A percentile compares a stretch with the other conserved stretches of the same genome.
Evolutionary conservation across 2,329 filamentous ascomycete species (phyloP).

Genomic region (Clonostachys rosea): DNA sequence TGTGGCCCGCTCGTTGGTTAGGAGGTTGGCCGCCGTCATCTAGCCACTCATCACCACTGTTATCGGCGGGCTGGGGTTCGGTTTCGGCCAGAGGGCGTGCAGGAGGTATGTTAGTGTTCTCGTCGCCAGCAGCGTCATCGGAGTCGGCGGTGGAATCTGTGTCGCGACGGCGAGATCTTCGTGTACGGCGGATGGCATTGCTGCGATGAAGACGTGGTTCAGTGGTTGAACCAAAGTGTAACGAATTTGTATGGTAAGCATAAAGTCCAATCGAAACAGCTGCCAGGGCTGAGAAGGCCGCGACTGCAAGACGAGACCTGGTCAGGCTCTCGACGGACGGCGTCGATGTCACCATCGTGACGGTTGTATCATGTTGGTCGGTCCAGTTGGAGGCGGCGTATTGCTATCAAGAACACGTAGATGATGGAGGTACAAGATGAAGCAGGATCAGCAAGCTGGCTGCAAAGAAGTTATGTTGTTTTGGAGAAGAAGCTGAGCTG

Average conservation of each 20-base stretch:
- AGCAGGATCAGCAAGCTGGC: no score
- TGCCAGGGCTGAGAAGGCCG: conserved; percentile 49
- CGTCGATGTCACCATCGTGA: conserved; percentile 42
- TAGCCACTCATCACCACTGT: conserved; percentile 49
- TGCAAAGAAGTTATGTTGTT: background rate
- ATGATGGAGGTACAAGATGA: no score
- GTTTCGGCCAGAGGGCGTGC: background rate
- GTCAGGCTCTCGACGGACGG: conserved; percentile 49
- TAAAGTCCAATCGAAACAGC: conserved; percentile 55
- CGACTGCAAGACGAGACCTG: conserved; percentile 49
- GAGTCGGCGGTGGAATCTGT: conserved; percentile 36
- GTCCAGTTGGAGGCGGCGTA: conserved; percentile 1
- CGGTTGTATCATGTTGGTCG: conserved; percentile 22
- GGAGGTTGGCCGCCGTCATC: conserved; percentile 21
- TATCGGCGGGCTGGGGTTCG: conserved; percentile 22
- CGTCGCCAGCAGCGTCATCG: conserved; percentile 35
- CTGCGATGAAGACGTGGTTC: conserved; percentile 50
- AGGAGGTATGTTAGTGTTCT: conserved; percentile 25
- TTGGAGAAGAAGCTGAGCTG: conserved; percentile 1
- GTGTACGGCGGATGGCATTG: conserved; percentile 58
- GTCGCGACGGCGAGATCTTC: conserved; percentile 21
- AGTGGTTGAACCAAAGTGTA: background rate
- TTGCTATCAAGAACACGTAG: no score
- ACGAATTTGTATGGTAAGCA: conserved; percentile 35
- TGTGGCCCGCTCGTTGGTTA: conserved; percentile 60